Conservation (phyloP, 2,329 filamentous ascomycete species). For the Aspergillus tubingensis region DNA sequence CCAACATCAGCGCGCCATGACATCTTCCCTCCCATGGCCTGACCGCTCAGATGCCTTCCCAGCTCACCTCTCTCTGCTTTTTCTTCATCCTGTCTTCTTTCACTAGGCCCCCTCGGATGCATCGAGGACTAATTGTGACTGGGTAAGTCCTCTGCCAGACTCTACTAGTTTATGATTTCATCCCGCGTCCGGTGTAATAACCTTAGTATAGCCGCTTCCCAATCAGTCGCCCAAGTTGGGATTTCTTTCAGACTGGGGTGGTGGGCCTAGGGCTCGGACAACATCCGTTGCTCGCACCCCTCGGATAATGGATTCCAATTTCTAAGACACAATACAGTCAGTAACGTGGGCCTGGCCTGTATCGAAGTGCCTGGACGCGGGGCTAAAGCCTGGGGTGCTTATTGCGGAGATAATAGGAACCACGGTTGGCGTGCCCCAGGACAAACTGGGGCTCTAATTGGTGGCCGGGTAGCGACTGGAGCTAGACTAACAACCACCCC, state of each 20-base stretch:
- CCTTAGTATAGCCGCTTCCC: not conserved
- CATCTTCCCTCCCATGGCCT: constrained; percentile 1
- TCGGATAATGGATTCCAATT: not conserved
- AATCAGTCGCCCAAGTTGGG: not conserved
- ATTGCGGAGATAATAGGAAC: constrained; percentile 2
- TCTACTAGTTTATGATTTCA: not conserved
- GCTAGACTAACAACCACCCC: not conserved
- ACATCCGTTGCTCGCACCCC: not conserved
- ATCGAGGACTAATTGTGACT: not conserved
- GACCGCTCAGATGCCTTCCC: not conserved
- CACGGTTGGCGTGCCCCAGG: constrained; percentile 1
- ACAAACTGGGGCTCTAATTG: not conserved
- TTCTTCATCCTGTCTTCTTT: not conserved
- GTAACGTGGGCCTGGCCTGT: not conserved
- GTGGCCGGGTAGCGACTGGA: not conserved
- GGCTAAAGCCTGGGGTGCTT: constrained; percentile 4
- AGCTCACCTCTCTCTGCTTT: not conserved
- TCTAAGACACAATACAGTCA: not conserved
- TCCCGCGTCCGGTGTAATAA: not conserved
- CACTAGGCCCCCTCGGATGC: not conserved
- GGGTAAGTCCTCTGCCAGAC: not conserved
- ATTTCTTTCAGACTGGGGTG: not conserved
- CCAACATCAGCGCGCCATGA: not conserved
- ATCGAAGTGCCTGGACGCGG: not conserved
- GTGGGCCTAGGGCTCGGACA: not conserved